These are phyloP conservation scores for Flaveria bidentis DNA, from an alignment of 129 eudicot genomes.

Conservation along the genomic window DNA sequence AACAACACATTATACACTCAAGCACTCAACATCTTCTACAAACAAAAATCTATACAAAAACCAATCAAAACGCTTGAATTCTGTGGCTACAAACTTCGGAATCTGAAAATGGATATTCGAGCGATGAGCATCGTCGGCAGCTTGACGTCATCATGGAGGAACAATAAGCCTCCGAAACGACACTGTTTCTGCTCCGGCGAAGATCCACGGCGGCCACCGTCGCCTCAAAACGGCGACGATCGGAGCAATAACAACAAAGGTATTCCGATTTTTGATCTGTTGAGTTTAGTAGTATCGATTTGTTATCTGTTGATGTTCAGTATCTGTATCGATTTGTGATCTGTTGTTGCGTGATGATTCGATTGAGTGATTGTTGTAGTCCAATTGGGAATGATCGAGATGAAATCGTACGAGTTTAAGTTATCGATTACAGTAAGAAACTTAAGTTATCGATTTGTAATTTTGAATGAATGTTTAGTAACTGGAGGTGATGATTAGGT, in stretches of 20 bases:
- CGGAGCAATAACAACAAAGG: constrained; percentile 43
- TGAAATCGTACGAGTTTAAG: too few relatives aligned
- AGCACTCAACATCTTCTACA: not conserved
- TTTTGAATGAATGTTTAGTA: too few relatives aligned
- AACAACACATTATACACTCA: too few relatives aligned
- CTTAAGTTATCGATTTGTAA: too few relatives aligned
- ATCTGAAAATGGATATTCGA: constrained; percentile 56
- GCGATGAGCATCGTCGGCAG: constrained; percentile 41
- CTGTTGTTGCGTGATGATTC: constrained; percentile 6
- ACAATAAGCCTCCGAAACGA: constrained; percentile 35
- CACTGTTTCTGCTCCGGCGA: constrained; percentile 42
- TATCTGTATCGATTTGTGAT: not conserved
- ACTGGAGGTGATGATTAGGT: too few relatives aligned
- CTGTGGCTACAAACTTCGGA: constrained; percentile 46
- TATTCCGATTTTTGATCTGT: not conserved
- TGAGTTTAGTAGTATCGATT: not conserved
- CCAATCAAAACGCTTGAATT: constrained; percentile 8
- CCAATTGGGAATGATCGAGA: too few relatives aligned
- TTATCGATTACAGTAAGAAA: too few relatives aligned
- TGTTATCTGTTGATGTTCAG: not conserved
- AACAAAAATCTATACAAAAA: not conserved
- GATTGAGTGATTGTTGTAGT: not conserved
- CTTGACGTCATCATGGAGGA: constrained; percentile 40
- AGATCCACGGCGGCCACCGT: constrained; percentile 43
- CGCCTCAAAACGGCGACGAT: constrained; percentile 56